Conservation (phyloP, 148 eudicot genomes). For the Simmondsia chinensis region DNA sequence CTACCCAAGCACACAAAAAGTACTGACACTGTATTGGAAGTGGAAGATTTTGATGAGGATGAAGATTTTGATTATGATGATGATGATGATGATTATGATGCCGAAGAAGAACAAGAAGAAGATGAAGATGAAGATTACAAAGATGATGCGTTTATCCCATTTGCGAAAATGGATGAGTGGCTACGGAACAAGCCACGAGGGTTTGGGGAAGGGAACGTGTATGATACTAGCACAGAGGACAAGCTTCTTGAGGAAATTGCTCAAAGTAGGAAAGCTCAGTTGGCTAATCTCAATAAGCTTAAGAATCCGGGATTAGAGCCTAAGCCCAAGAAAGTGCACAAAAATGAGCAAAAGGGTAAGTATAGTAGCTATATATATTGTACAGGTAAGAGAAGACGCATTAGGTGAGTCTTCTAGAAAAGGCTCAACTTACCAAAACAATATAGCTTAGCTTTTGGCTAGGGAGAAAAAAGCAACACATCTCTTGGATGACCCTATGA, state of each 20-base stretch:
- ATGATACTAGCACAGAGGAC: conserved; percentile 83
- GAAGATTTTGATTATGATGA: conserved; percentile 24
- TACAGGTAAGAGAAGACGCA: too few species aligned
- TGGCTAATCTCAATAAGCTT: conserved; percentile 59
- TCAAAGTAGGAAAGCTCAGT: conserved; percentile 62
- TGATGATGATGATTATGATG: conserved; percentile 29
- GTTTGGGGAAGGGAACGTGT: conserved; percentile 82
- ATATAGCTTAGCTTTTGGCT: too few species aligned
- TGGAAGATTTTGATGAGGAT: conserved; percentile 8
- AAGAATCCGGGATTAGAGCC: conserved; percentile 27
- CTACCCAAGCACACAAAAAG: conserved; percentile 26
- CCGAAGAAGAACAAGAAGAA: conserved; percentile 17
- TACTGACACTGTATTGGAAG: conserved; percentile 3
- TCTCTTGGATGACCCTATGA: not conserved
- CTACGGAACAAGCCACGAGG: conserved; percentile 59
- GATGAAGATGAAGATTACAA: conserved; percentile 28
- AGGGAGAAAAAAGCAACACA: too few species aligned
- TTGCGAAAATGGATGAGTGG: conserved; percentile 47
- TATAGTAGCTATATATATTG: too few species aligned
- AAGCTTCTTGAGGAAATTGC: conserved; percentile 66
- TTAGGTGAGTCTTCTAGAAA: too few species aligned
- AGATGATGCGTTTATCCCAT: conserved; percentile 41
- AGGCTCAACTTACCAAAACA: too few species aligned
- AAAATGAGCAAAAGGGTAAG: conserved; percentile 16
- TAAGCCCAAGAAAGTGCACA: conserved; percentile 22